phyloP scores from a whole-genome alignment of 2,329 filamentous ascomycete genomes.

The Paracoccidioides lutzii region DNA sequence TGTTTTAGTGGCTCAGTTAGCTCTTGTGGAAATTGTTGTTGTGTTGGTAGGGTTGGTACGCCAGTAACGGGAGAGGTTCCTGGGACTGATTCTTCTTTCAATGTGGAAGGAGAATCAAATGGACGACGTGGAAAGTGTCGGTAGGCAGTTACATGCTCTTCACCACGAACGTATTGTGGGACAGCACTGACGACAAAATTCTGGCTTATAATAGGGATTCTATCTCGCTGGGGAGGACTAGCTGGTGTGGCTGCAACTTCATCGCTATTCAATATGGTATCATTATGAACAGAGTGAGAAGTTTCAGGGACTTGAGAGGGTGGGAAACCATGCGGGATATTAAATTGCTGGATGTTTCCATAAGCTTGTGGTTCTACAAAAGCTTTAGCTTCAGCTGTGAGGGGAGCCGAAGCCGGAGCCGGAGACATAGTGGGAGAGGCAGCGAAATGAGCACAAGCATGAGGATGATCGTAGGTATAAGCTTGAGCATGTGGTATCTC shows the following conservation, averaged over 20 bases:
- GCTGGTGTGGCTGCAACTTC: neutral
- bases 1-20: neutral
- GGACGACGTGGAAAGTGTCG: slow-evolving; percentile 7
- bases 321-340: neutral
- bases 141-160: slow-evolving; percentile 29
- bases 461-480: neutral
- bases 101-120: neutral
- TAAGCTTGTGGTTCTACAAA: neutral
- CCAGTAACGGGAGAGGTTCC: neutral
- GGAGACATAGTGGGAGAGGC: neutral
- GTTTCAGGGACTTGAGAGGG: neutral
- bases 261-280: neutral
- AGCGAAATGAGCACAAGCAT: neutral
- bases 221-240: neutral
- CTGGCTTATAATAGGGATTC: neutral
- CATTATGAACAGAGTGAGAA: neutral
- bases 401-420: neutral
- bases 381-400: too few relatives aligned
- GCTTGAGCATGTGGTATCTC: neutral
- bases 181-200: slow-evolving; percentile 21
- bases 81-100: neutral
- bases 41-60: slow-evolving; percentile 1
- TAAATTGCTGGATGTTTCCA: neutral
- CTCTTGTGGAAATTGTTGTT: slow-evolving; percentile 4
- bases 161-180: slow-evolving; percentile 34